Evolutionary conservation across 306 rosid genomes (phyloP), one percentile per base, ranked within the genome.

Genomic region (Trifolium dubium): DNA sequence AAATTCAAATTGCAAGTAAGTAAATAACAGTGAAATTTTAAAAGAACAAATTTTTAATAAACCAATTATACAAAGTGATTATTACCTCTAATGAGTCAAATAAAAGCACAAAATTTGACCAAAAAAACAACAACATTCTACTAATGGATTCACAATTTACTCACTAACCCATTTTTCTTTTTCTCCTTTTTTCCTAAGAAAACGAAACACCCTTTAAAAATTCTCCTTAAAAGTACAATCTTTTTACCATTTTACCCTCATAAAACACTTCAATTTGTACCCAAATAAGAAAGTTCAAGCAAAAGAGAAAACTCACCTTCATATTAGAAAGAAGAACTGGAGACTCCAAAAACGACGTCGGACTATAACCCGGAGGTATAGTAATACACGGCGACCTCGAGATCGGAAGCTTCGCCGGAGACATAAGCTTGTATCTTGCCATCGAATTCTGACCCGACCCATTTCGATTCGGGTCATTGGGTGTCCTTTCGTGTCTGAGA

Each of bases 381-480:
- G 95, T 91, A 43, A 88, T 84, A 80, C 90, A 85, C 60, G 92
- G 81, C 37, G 96, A 86, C 87, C 98, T 75, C 50, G 97, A 89
- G 97, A 94, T 94, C 90, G 98, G 98, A 59, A 94, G 98, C 84
- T 91, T 91, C 39, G 97, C 92, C 81, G 98, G 98, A 18, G 98
- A 85, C 87, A 91, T 72, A 12, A 87, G 88, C 86, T 87, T 94
- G 86, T 94, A 94, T 89, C 84, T 89, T 3, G 97, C 86, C 64
- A 34, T 47, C 15, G 80, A 53, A 44, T 69, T 79, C 34, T n/a
- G 81, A 64, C 59, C 79, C 50, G 76, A 51, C 64, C 68, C 71
- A 30, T 19, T 39, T 47, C 55, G 82, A 51, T 80, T 79, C 75
- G 85, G 84, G 85, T 92, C 85, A 35, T 32, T 6, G 4, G 12